These are phyloP conservation scores for Trichoderma sp. DNA, from an alignment of 2,329 filamentous ascomycete genomes.

Conservation along the genomic window DNA sequence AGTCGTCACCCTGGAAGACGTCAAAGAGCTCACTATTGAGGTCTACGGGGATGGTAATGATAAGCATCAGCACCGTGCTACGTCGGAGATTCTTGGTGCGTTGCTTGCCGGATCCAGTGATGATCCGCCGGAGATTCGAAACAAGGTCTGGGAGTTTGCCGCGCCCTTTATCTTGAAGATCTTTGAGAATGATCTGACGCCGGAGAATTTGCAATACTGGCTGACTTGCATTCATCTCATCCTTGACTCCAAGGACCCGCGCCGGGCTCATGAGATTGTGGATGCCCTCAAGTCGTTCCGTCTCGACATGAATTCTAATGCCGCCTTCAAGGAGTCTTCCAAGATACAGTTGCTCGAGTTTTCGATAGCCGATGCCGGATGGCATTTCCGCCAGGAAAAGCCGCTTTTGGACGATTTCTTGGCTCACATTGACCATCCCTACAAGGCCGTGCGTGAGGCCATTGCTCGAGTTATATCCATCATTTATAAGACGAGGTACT, in stretches of 20 bases:
- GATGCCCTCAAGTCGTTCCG: conserved; percentile 81
- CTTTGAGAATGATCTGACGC: conserved; percentile 87
- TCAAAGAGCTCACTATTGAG: conserved; percentile 73
- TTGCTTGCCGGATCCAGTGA: conserved; percentile 79
- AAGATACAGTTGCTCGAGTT: conserved; percentile 92
- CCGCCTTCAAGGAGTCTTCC: conserved; percentile 97
- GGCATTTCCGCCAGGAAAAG: conserved; percentile 91
- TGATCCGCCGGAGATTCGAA: conserved; percentile 68
- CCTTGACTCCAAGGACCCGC: conserved; percentile 83
- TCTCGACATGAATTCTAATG: conserved; percentile 91
- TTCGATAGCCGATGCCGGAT: conserved; percentile 81
- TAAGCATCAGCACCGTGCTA: conserved; percentile 96
- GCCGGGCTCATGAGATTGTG: conserved; percentile 81
- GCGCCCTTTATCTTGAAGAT: conserved; percentile 84
- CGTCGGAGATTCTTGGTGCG: conserved; percentile 87
- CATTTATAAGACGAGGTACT: conserved; percentile 87
- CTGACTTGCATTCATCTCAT: conserved; percentile 88
- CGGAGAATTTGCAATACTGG: conserved; percentile 94
- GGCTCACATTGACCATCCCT: conserved; percentile 89
- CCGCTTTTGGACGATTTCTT: conserved; percentile 89
- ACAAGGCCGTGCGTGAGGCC: conserved; percentile 93
- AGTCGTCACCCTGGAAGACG: conserved; percentile 76
- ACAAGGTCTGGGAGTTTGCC: conserved; percentile 81
- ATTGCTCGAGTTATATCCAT: conserved; percentile 87
- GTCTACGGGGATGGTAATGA: conserved; percentile 92